phyloP scores from a whole-genome alignment of 768 basidiomycete genomes.

The Leucocoprinus birnbaumii region DNA sequence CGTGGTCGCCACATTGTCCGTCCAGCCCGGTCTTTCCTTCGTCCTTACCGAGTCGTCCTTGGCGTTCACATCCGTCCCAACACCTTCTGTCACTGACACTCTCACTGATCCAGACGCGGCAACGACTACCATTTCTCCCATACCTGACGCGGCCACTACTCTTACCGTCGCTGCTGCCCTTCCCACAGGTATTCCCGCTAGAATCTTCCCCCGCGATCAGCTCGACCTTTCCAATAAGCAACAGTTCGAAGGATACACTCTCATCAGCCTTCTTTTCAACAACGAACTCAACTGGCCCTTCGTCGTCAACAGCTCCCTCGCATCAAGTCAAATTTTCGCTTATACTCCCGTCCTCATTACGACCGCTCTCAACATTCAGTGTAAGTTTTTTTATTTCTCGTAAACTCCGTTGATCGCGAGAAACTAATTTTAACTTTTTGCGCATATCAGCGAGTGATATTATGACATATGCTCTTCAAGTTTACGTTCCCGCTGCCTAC shows the following conservation, averaged over 20 bases:
- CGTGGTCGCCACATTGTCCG: slow-evolving; percentile 22
- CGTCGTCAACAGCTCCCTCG: slow-evolving; percentile 52
- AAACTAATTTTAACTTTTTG: slow-evolving; percentile 8
- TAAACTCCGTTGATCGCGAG: not conserved
- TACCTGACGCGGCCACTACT: slow-evolving; percentile 17
- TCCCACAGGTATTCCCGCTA: slow-evolving; percentile 56
- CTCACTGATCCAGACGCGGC: slow-evolving; percentile 43
- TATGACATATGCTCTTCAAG: slow-evolving; percentile 56
- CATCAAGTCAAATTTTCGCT: slow-evolving; percentile 76
- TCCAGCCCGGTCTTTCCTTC: slow-evolving; percentile 41
- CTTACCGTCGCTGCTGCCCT: slow-evolving; percentile 35
- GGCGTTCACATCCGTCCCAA: slow-evolving; percentile 31
- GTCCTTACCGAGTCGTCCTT: slow-evolving; percentile 41
- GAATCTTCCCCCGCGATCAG: slow-evolving; percentile 48
- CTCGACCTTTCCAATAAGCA: slow-evolving; percentile 17
- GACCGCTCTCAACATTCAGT: slow-evolving; percentile 26
- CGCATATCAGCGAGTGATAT: slow-evolving; percentile 27
- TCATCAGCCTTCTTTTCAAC: slow-evolving; percentile 69
- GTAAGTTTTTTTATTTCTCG: slow-evolving; percentile 23
- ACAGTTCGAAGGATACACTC: slow-evolving; percentile 34
- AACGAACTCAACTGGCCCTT: slow-evolving; percentile 62
- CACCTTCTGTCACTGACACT: slow-evolving; percentile 21
- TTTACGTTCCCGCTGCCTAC: slow-evolving; percentile 64
- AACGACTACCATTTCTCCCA: slow-evolving; percentile 27
- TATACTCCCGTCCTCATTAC: slow-evolving; percentile 50